Evolutionary conservation across 202 grass and related monocot genomes (phyloP), one percentile per base, ranked within the genome.

Genomic region (Hordeum pubiflorum): DNA sequence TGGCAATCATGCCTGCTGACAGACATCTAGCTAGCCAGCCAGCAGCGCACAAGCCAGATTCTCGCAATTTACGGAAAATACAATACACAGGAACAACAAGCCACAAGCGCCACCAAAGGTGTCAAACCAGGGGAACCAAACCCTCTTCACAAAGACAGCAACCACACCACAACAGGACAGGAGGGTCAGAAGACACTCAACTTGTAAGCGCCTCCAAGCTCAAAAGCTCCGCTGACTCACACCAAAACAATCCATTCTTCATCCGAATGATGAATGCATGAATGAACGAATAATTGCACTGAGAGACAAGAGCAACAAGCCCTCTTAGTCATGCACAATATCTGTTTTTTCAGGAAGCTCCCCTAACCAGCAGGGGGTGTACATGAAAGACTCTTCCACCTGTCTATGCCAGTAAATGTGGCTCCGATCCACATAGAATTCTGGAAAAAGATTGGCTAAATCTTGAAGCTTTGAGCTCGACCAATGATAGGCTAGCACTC

Each of bases 291-390:
- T 50, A 0, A 7, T 50, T 50, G 46, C 5, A 5, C 0, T 50
- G 14, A 50, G 46, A 50, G 46, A 50, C 5, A 50, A 50, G 15
- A 2, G 46, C 46, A 50, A 50, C 5, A 50, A 18, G 14, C 46
- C 46, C 46, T 50, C 46, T 50, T 50, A 2, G 46, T 17, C 46
- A 50, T 50, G n/a, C n/a, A n/a, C n/a, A n/a, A n/a, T n/a, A n/a
- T n/a, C n/a, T n/a, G n/a, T n/a, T n/a, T 54, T 54, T 54, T n/a
- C 17, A 54, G 48, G 17, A 54, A 54, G 48, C 6, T 54, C 48
- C 46, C 48, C 48, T 54, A 54, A 15, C 71, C 44, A 75, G 44
- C 33, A 83, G 21, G 81, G 71, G 7, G 71, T 67, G 71, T 83
- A 83, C 2, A 3, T 5, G 48, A 54, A 54, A 54, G 48, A 54